These are phyloP conservation scores for Fusarium xylarioides DNA, from an alignment of 2,329 filamentous ascomycete genomes.

Conservation along the genomic window DNA sequence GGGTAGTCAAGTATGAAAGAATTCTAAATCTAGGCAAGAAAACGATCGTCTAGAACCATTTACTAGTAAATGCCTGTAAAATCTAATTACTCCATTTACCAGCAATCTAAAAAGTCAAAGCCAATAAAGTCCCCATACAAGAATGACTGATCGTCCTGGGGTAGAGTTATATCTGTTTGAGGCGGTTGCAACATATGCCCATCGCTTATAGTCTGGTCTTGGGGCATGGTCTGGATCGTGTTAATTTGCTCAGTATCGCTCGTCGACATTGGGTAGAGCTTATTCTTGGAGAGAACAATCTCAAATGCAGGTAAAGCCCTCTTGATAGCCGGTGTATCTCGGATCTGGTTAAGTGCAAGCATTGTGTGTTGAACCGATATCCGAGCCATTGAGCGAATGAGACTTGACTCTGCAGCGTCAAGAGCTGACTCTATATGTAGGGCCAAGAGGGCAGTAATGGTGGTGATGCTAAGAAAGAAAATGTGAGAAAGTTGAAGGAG, in stretches of 20 bases:
- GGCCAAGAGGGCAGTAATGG: background rate
- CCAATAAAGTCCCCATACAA: background rate
- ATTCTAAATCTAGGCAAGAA: background rate
- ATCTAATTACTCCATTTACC: slow-evolving; percentile 23
- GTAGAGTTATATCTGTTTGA: background rate
- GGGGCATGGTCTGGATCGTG: background rate
- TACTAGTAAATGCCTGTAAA: slow-evolving; percentile 3
- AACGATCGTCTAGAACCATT: background rate
- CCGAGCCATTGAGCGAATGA: background rate
- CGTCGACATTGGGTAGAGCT: background rate
- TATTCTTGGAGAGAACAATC: slow-evolving; percentile 8
- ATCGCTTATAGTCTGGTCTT: accelerated
- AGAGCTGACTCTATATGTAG: slow-evolving; percentile 7
- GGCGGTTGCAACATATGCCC: background rate
- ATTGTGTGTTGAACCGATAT: slow-evolving; percentile 12
- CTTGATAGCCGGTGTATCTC: slow-evolving; percentile 2
- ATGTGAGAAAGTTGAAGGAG: accelerated
- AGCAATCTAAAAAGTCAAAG: slow-evolving; percentile 10
- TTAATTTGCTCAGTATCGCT: background rate
- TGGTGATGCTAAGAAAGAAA: background rate
- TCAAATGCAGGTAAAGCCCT: slow-evolving; percentile 8
- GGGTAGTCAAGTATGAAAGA: background rate
- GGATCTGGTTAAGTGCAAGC: background rate
- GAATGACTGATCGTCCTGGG: background rate
- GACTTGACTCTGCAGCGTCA: background rate